Evolutionary conservation across 495 filamentous ascomycete genomes (phyloP), one percentile per base, ranked within the genome.

Genomic region (Saxophila tyrrhenica): DNA sequence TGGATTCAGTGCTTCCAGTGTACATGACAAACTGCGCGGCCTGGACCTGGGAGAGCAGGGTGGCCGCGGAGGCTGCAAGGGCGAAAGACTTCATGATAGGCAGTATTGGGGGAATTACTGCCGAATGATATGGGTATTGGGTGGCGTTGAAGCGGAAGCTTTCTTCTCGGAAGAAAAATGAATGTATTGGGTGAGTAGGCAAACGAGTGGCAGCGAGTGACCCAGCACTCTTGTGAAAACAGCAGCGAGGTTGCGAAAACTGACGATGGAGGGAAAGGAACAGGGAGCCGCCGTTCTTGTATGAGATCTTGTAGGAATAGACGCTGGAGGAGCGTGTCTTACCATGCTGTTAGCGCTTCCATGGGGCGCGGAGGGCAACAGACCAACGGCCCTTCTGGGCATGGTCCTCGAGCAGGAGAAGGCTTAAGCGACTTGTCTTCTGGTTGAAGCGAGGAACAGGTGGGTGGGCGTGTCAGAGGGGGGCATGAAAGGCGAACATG

Each of bases 1-100:
- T 29, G 11, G 32, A 17, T 5, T 7, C 29, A 13, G 29, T 35
- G 5, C 7, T 35, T 5, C 29, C 29, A 17, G 50, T 43, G 44
- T 55, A 49, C 32, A 55, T 32, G 13, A 55, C 52, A 21, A 55
- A 55, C 29, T 55, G 52, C 23, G 41, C 21, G 21, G 48, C 19
- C 19, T 48, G 46, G 25, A 22, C 25, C 16, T 43, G 24, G 35
- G 54, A 43, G 20, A 51, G 22, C 15, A 57, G 48, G 10, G 3
- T 21, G 19, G 39, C 39, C 2, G 39, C 25, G 46, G 48, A 49
- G 21, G 47, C 25, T 19, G 45, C 25, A 25, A 24, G 23, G 17
- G 9, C 16, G 15, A 20, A 41, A 50, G 53, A 13, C 24, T 54
- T 44, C 51, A 54, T 54, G 2, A n/a, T 54, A 22, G 19, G 45